Base-by-base conservation (phyloP, 768 basidiomycete species). In the Phlebiopsis flavidoalba region DNA sequence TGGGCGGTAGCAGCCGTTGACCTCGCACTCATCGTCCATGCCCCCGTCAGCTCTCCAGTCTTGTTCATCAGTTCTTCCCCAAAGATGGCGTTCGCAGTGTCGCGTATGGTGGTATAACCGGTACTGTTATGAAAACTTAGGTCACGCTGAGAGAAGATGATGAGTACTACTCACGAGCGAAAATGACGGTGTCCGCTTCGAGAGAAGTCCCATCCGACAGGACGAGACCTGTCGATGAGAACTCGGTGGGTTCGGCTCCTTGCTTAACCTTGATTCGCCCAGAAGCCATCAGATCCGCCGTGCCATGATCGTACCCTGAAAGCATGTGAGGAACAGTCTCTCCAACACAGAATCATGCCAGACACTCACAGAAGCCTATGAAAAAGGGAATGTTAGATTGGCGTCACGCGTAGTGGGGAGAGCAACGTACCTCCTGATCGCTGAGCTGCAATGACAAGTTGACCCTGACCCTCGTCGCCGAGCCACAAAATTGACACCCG, bases 21-120 rank as follows among this genome's bases (percentile, higher is more conserved):
- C 40, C 58, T 79, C 79, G 1, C 75, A 76, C 63, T 79, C 78
- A 24, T 70, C 67, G 59, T 80, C 77, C n/a, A 79, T 21, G 0
- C 78, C 77, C 74, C 77, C 74, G 74, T 77, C 1, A 77, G 66
- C 26, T 52, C 14, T 61, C 68, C 62, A 1, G 75, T 76, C 21
- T 65, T 55, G 22, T 71, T 70, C 14, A 76, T 72, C 5, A 71
- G 65, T n/a, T 73, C 72, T 36, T 72, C 69, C 6, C 79, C 77
- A 46, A 80, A 77, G 5, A 73, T 53, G 12, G 62, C 53, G 40
- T 65, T 68, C 62, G 72, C 66, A 1, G 67, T 66, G 19, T 74
- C 69, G 3, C 70, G 64, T 14, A 76, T 75, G 8, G 58, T 60
- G 10, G 71, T 61, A 59, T 74, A 79, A 2, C 74, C 74, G 3